Conservation (phyloP, 2,329 filamentous ascomycete species). For the Pochonia chlamydosporia region DNA sequence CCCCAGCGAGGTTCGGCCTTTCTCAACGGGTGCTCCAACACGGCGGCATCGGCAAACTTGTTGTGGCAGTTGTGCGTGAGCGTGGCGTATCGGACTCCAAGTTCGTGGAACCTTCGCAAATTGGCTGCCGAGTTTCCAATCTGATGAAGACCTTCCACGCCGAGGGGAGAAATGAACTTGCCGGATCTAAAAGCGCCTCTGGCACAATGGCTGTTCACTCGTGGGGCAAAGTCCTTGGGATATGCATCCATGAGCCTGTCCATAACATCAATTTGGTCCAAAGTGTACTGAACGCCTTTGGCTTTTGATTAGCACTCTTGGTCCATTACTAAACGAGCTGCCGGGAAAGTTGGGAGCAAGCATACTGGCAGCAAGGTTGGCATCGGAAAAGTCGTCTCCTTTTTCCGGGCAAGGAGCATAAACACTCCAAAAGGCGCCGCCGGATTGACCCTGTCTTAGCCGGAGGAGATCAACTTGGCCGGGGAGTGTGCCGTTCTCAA, state of each 20-base stretch:
- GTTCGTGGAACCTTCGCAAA: conserved; percentile 66
- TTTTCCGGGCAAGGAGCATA: conserved; percentile 72
- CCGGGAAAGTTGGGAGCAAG: neutral
- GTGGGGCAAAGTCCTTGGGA: conserved; percentile 63
- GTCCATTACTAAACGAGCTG: neutral
- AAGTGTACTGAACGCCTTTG: conserved; percentile 57
- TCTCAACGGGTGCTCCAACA: conserved; percentile 47
- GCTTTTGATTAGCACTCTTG: neutral
- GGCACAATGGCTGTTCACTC: conserved; percentile 46
- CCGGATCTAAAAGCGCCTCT: conserved; percentile 66
- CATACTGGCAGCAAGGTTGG: conserved; percentile 62
- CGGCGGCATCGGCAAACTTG: conserved; percentile 76
- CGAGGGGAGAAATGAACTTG: conserved; percentile 60
- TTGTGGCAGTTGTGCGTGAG: conserved; percentile 95
- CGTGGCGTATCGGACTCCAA: conserved; percentile 84
- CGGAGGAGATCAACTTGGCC: conserved; percentile 77
- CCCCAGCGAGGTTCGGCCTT: conserved; percentile 56
- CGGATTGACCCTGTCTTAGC: conserved; percentile 63
- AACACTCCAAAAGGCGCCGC: conserved; percentile 92
- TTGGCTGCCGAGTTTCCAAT: conserved; percentile 80
- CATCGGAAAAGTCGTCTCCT: conserved; percentile 66
- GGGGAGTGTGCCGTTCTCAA: conserved; percentile 62
- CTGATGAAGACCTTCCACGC: conserved; percentile 85
- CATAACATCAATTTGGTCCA: conserved; percentile 73
- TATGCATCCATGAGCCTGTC: conserved; percentile 57